phyloP scores from a whole-genome alignment of 345 rosid genomes.

The Abelmoschus esculentus region DNA sequence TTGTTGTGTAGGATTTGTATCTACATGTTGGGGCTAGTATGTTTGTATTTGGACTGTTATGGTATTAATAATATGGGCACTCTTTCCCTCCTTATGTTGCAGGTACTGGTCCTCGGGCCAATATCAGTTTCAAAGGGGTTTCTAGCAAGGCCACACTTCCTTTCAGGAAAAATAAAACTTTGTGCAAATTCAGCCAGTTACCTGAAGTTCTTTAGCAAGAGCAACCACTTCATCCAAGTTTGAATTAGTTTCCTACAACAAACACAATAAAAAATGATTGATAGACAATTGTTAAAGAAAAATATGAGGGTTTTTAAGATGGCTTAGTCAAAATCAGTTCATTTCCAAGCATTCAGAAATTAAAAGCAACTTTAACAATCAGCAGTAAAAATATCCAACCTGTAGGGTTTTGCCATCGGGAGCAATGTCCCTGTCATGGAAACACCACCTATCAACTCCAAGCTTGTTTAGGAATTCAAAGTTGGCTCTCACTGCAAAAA shows the following conservation, averaged over 20 bases:
- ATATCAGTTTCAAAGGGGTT: no score
- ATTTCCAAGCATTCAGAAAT: background rate
- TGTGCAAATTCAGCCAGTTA: slow-evolving; percentile 12
- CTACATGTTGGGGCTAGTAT: no score
- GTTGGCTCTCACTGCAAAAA: slow-evolving; percentile 81
- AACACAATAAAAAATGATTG: background rate
- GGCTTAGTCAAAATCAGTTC: background rate
- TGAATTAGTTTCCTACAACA: slow-evolving; percentile 64
- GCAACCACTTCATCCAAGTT: slow-evolving; percentile 89
- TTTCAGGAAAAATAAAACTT: background rate
- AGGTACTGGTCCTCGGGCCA: no score
- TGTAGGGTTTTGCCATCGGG: slow-evolving; percentile 72
- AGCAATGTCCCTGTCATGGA: slow-evolving; percentile 95
- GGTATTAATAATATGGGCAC: no score
- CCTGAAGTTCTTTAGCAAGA: slow-evolving; percentile 91
- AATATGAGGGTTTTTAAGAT: background rate
- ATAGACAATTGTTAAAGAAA: background rate
- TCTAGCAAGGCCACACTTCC: no score
- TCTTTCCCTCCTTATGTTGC: no score
- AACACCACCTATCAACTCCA: slow-evolving; percentile 94
- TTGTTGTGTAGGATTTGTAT: no score
- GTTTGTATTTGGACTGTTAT: no score
- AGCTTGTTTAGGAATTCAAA: slow-evolving; percentile 88
- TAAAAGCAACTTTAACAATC: background rate
- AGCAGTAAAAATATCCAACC: slow-evolving; percentile 29